phyloP scores from a whole-genome alignment of 257 asterid genomes.

The Anisodus acutangulus region DNA sequence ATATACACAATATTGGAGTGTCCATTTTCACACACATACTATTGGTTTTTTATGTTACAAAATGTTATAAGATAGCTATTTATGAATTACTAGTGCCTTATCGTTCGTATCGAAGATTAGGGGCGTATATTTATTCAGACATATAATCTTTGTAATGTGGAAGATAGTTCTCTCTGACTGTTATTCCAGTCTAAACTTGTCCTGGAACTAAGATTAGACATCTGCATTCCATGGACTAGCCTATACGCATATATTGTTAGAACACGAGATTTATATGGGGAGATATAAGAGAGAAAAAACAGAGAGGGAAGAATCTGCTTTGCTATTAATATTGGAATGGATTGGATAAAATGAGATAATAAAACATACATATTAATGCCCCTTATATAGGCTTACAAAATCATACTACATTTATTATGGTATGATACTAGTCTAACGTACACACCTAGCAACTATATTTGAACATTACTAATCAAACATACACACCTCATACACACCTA shows the following conservation, averaged over 20 bases:
- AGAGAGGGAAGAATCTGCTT: too few species aligned
- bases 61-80: not conserved
- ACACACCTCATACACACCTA: too few species aligned
- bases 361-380: too few species aligned
- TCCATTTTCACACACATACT: not conserved
- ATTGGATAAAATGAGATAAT: too few species aligned
- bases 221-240: not conserved
- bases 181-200: not conserved
- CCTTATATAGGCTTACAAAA: too few species aligned
- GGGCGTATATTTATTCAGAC: not conserved
- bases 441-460: too few species aligned
- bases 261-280: too few species aligned
- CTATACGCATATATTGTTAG: not conserved
- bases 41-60: not conserved
- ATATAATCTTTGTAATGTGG: not conserved
- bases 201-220: not conserved
- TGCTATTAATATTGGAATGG: too few species aligned
- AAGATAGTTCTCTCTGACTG: not conserved
- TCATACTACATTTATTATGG: too few species aligned
- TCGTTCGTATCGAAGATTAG: not conserved
- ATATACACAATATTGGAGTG: not conserved
- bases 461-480: too few species aligned
- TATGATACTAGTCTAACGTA: too few species aligned
- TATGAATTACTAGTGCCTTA: not conserved
- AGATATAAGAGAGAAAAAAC: too few species aligned